These are phyloP conservation scores for Fusarium sacchari DNA, from an alignment of 2,329 filamentous ascomycete genomes.

Conservation along the genomic window DNA sequence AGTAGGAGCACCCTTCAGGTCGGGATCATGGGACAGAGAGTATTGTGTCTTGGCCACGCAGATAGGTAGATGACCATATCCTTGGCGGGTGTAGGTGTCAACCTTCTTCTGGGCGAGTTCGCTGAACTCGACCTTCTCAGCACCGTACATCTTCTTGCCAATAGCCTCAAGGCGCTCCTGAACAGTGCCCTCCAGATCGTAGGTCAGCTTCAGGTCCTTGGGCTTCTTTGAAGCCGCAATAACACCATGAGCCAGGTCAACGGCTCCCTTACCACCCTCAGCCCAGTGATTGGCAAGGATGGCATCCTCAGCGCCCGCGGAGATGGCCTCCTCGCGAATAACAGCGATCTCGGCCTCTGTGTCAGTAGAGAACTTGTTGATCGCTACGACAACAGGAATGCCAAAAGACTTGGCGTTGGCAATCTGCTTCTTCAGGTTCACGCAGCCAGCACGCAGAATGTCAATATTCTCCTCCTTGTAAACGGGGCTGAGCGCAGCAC, in stretches of 20 bases:
- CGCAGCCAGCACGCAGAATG: constrained; percentile 85
- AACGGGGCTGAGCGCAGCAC: constrained; percentile 83
- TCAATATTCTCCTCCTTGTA: constrained; percentile 96
- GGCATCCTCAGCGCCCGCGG: constrained; percentile 92
- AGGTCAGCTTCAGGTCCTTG: constrained; percentile 89
- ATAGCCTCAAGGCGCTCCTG: constrained; percentile 93
- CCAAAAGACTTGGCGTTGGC: constrained; percentile 89
- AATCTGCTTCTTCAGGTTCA: constrained; percentile 97
- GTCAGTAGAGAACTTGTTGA: constrained; percentile 96
- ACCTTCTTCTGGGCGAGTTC: constrained; percentile 96
- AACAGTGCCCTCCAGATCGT: constrained; percentile 80
- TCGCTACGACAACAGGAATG: constrained; percentile 92
- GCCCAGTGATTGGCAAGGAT: constrained; percentile 97
- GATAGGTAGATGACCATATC: constrained; percentile 91
- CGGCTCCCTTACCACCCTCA: constrained; percentile 88
- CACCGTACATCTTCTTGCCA: constrained; percentile 93
- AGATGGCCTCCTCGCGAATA: constrained; percentile 88
- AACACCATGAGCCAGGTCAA: constrained; percentile 88
- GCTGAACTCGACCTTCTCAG: constrained; percentile 88
- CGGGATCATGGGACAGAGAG: constrained; percentile 90
- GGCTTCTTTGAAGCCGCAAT: constrained; percentile 84
- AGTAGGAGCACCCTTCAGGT: constrained; percentile 92
- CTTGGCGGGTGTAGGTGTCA: constrained; percentile 91
- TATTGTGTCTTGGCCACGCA: constrained; percentile 99
- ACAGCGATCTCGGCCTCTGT: constrained; percentile 91